Conservation (phyloP, 2,329 filamentous ascomycete species). For the Stagonosporopsis tanaceti region DNA sequence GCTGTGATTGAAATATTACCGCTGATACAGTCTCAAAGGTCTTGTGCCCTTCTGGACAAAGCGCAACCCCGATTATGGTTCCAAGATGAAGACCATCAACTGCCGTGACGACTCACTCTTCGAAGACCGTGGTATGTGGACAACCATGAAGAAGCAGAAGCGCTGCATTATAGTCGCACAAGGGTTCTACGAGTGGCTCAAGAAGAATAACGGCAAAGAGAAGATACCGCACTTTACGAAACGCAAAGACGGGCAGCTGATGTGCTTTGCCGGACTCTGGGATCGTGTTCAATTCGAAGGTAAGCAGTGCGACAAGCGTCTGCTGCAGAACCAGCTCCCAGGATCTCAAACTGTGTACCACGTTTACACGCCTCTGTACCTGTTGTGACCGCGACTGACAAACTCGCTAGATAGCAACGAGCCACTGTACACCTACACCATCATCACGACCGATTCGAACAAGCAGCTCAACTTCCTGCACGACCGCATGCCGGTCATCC, state of each 20-base stretch:
- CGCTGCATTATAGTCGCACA: conserved; percentile 87
- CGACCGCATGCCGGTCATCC: conserved; percentile 92
- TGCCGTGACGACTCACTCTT: conserved; percentile 88
- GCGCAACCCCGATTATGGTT: conserved; percentile 77
- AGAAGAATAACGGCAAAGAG: conserved; percentile 76
- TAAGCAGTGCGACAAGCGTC: conserved; percentile 42
- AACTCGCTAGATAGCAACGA: conserved; percentile 63
- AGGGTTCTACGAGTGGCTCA: conserved; percentile 97
- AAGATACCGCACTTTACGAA: conserved; percentile 87
- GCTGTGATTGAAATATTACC: neutral
- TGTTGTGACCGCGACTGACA: conserved; percentile 32
- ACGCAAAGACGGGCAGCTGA: conserved; percentile 80
- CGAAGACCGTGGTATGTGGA: conserved; percentile 85
- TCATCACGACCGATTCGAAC: conserved; percentile 91
- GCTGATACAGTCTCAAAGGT: conserved; percentile 51
- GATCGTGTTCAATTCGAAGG: conserved; percentile 85
- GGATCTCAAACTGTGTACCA: conserved; percentile 28
- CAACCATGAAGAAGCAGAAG: conserved; percentile 86
- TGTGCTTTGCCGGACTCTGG: conserved; percentile 93
- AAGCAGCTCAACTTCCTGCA: conserved; percentile 85
- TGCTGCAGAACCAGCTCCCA: conserved; percentile 25
- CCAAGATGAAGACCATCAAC: conserved; percentile 89
- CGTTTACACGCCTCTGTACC: conserved; percentile 27
- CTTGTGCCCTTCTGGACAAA: conserved; percentile 95
- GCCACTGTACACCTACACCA: conserved; percentile 85